Base-by-base conservation (phyloP, 768 basidiomycete species). In the Boletellus emodensis region DNA sequence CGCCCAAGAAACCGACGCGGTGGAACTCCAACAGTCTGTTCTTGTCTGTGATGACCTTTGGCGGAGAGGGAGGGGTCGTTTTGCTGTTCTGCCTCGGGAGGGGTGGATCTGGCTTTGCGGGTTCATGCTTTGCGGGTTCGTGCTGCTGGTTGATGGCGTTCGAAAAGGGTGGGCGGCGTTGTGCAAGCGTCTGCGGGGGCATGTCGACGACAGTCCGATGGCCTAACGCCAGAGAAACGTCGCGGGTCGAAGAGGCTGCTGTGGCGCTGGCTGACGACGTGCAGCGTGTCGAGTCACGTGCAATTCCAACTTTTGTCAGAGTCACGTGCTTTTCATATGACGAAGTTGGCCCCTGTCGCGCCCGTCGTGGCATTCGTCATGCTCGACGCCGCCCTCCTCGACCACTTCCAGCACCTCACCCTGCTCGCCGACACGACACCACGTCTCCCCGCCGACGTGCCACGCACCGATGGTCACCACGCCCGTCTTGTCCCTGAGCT, bases 1-100 rank as follows among this genome's bases (percentile, higher is more conserved):
- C 93, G 58, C 93, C 93, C 46, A 96, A 72, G 64, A 94, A 90
- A 18, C 87, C 88, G 24, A 93, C 81, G 43, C 90, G 79, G 35
- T 76, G 74, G 59, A 84, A 89, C 47, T 83, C 76, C 51, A 81
- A 57, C 32, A 73, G 58, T 35, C 80, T 76, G 39, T 67, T 67
- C 69, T 80, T 80, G 71, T 90, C 89, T 2, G 71, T 75, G 58
- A 92, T 92, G 48, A 88, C 66, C 61, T 76, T 82, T 8, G 90
- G 90, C 2, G 90, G 90, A 0, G 88, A 87, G 0, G 90, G 90
- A 0, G 90, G 90, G 0, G 82, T 76, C 2, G 85, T 84, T 69
- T 90, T 91, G 60, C 78, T 85, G 67, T 89, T 92, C 74, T 91
- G 89, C 49, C 88, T 78, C 33, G 85, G 84, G 14, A 92, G 66